Conservation (phyloP, 305 asterid species). For the Fraxinus dipetala region DNA sequence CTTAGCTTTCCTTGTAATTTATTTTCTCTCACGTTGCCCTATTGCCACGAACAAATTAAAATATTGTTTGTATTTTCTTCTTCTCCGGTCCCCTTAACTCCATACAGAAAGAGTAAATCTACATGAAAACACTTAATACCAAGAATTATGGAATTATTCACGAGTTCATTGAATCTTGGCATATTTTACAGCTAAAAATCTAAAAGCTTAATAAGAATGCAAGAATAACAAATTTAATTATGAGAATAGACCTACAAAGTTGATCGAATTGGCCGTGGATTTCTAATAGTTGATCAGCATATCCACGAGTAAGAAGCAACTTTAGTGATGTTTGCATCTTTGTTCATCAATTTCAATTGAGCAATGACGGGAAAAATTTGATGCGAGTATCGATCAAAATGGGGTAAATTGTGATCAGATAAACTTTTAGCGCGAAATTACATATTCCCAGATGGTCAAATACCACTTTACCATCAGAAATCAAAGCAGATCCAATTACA, state of each 20-base stretch:
- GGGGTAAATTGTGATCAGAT: background rate
- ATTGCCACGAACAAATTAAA: background rate
- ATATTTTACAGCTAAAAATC: background rate
- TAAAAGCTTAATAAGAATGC: no score
- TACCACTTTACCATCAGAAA: conserved; percentile 13
- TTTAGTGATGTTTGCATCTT: background rate
- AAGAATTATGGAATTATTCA: background rate
- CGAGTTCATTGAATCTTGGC: background rate
- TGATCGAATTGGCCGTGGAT: background rate
- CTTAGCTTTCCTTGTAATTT: background rate
- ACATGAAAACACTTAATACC: background rate
- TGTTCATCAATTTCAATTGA: background rate
- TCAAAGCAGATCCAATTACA: conserved; percentile 27
- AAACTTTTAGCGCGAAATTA: background rate
- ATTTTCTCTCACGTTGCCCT: background rate
- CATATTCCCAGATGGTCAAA: background rate
- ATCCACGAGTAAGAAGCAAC: background rate
- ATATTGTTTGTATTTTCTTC: background rate
- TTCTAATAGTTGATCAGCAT: background rate
- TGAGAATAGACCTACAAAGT: background rate
- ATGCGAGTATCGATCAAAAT: background rate
- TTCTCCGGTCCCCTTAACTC: background rate
- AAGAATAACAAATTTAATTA: background rate
- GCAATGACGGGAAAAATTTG: background rate
- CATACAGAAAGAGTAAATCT: background rate